A percentile compares a stretch with the other conserved stretches of the same genome.
Conservation (phyloP, 2,329 filamentous ascomycete species). For the Colletotrichum camelliae region DNA sequence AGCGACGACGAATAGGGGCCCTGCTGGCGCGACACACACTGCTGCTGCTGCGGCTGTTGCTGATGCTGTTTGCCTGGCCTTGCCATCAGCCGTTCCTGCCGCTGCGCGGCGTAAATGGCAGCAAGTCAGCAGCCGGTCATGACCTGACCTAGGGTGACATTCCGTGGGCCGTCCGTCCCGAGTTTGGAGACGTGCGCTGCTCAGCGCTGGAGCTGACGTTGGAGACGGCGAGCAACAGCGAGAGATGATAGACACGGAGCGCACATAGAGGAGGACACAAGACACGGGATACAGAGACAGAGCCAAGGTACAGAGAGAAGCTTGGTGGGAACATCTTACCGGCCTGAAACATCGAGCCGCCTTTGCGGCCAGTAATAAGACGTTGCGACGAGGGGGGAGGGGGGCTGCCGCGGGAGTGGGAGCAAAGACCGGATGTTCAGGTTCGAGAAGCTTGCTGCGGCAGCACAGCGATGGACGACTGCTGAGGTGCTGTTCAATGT, state of each 20-base stretch:
- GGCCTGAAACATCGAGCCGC: slow-evolving; percentile 19
- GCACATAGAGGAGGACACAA: not conserved
- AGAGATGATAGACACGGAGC: not conserved
- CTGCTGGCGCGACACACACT: not conserved
- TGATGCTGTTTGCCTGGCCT: not conserved
- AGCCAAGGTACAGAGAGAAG: not conserved
- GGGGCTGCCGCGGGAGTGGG: not conserved
- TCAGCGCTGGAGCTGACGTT: not conserved
- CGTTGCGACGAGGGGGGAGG: not conserved
- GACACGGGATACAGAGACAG: not conserved
- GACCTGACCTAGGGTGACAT: not conserved
- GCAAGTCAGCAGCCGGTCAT: not conserved
- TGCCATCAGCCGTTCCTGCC: not conserved
- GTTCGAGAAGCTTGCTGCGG: slow-evolving; percentile 5
- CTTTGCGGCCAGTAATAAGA: not conserved
- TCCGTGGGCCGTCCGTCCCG: not conserved
- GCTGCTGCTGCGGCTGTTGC: not conserved
- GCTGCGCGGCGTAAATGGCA: not conserved
- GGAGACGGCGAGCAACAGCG: not conserved
- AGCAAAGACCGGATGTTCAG: slow-evolving; percentile 13
- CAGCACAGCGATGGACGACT: not conserved
- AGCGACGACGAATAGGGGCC: not conserved
- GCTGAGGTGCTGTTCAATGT: not conserved
- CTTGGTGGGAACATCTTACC: slow-evolving; percentile 22
- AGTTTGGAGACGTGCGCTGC: not conserved